Conservation (phyloP, 2,329 filamentous ascomycete species). For the Metarhizium guizhouense region DNA sequence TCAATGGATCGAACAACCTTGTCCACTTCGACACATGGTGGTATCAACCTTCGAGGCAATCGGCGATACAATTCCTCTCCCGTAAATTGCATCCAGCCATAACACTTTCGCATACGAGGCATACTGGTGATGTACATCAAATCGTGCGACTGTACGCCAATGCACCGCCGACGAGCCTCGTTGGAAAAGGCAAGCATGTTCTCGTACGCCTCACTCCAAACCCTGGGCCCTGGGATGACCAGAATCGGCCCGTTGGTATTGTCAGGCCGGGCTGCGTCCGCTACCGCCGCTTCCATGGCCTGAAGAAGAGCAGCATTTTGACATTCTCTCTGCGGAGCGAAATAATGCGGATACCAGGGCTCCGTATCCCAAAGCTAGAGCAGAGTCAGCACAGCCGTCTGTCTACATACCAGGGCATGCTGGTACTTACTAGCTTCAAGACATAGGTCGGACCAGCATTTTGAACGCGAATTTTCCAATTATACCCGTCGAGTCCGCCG, state of each 20-base stretch:
- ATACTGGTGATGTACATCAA: background rate
- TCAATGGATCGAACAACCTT: background rate
- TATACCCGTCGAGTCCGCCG: conserved; percentile 1
- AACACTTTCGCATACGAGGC: background rate
- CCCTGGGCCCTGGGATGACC: background rate
- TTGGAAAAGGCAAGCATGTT: conserved; percentile 1
- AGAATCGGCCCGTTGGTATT: background rate
- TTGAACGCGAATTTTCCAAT: background rate
- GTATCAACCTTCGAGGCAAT: background rate
- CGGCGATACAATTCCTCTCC: background rate
- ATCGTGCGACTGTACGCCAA: no score
- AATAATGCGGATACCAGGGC: background rate
- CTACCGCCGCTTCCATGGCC: background rate
- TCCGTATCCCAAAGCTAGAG: conserved; percentile 1
- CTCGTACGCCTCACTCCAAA: background rate
- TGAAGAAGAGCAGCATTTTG: conserved; percentile 1
- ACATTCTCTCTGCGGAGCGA: background rate
- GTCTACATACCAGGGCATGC: background rate
- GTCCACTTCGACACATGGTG: background rate
- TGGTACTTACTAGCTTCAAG: background rate
- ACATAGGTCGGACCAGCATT: background rate
- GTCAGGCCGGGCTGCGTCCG: background rate
- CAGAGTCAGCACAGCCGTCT: background rate
- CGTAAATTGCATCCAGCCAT: conserved; percentile 1
- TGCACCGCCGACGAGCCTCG: background rate